Base-by-base conservation (phyloP, 2,329 filamentous ascomycete genomes). In the Stachybotrys elegans region DNA sequence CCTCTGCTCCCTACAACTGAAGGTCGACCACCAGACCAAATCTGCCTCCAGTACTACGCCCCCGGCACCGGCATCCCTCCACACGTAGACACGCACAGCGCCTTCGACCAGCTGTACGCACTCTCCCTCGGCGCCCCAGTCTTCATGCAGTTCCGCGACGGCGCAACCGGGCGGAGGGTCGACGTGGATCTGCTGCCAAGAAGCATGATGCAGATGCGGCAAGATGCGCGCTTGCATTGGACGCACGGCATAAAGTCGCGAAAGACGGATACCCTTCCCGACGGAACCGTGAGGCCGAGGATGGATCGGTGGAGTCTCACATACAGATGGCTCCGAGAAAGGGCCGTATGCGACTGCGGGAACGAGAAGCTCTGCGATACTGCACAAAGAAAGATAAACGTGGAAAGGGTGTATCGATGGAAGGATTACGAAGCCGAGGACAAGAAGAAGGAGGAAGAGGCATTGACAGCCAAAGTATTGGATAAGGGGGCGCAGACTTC, bases 21-120 rank as follows among this genome's bases (percentile, higher is more conserved):
- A 45, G 49, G 49, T 2, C 64, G 70, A 0, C 65, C 64, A 0
- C 75, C 76, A 0, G 76, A 79, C 42, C 78, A 81, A 54, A 76
- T 81, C 50, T 81, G 76, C 50, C 61, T 80, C 14, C 78, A 81
- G 59, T 72, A 79, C 55, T 82, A 82, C 53, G 73, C 78, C 0
- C 78, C 78, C 0, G 78, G 78, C 6, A 65, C 72, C 0, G 78
- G 78, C 2, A 82, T 82, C 51, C 78, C 78, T 9, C 78, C 78
- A 1, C 78, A 82, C 51, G 77, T 77, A 43, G 78, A 82, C 58
- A 78, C 78, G 4, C 78, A 81, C 57, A 59, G 60, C 9, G 60
- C 66, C 1, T 69, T 66, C 23, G 69, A 67, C 44, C 68, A 72
- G 51, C 61, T 74, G 3, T 74, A 73, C 44, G 59, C 68, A 11